A percentile compares a stretch with the other conserved stretches of the same genome.
Evolutionary conservation across 768 basidiomycete genomes (phyloP).

Genomic region (Leucocoprinus leucothites): DNA sequence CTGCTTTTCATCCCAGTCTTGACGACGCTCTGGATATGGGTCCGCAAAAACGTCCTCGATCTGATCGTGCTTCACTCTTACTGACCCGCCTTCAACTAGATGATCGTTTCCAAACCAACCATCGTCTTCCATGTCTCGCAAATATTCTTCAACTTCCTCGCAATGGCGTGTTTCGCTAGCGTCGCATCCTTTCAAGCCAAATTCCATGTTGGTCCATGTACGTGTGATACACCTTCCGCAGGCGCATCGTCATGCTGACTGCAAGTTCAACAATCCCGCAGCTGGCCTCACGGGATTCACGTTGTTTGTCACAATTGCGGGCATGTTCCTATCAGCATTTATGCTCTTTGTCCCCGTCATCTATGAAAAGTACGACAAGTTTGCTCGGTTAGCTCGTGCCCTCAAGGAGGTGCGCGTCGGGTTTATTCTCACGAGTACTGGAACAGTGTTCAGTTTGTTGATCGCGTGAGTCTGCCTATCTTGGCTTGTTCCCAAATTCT

Average conservation of each 20-base stretch:
- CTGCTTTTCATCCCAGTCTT: conserved; percentile 64
- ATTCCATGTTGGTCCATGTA: conserved; percentile 83
- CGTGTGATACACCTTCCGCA: conserved; percentile 27
- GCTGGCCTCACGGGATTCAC: conserved; percentile 88
- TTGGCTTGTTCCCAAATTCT: conserved; percentile 7
- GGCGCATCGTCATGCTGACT: conserved; percentile 15
- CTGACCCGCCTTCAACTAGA: conserved; percentile 38
- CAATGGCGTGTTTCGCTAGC: conserved; percentile 88
- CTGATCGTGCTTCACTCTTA: conserved; percentile 13
- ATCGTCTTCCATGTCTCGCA: conserved; percentile 76
- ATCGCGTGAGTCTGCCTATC: conserved; percentile 58
- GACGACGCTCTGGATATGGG: conserved; percentile 71
- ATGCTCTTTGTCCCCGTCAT: conserved; percentile 75
- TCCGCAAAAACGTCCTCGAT: conserved; percentile 24
- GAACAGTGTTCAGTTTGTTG: conserved; percentile 63
- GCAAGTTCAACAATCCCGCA: conserved; percentile 25
- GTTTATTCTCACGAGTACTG: conserved; percentile 78
- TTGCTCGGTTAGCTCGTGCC: conserved; percentile 73
- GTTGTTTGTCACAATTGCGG: conserved; percentile 70
- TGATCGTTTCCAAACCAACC: conserved; percentile 84
- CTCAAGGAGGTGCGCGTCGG: conserved; percentile 79
- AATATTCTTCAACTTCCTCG: conserved; percentile 90
- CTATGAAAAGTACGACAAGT: conserved; percentile 84
- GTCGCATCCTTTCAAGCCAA: conserved; percentile 88
- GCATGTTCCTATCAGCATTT: conserved; percentile 72